These are phyloP conservation scores for Euclidium syriacum DNA, from an alignment of 345 rosid genomes.

Conservation along the genomic window DNA sequence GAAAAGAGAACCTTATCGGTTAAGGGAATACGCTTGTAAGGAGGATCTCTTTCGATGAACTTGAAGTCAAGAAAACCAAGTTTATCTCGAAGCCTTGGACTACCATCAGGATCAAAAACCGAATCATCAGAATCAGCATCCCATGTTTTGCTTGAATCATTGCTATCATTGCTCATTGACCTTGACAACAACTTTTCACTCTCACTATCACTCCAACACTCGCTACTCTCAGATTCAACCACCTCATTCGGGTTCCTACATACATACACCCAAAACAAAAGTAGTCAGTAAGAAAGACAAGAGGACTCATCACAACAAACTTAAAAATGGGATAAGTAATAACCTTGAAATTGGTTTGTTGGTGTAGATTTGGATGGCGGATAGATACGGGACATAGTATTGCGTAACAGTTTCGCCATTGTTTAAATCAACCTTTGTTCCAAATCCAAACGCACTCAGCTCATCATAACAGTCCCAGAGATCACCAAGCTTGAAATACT, in stretches of 20 bases:
- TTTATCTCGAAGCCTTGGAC: conserved; percentile 39
- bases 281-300: neutral
- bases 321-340: conserved; percentile 22
- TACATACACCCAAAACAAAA: neutral
- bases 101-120: conserved; percentile 46
- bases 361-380: conserved; percentile 62
- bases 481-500: conserved; percentile 55
- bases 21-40: conserved; percentile 64
- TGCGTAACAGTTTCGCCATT: conserved; percentile 43
- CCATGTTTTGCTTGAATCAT: conserved; percentile 64
- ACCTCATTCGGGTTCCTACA: conserved; percentile 35
- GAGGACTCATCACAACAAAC: neutral
- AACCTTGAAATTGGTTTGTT: conserved; percentile 53
- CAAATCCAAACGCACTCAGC: conserved; percentile 71
- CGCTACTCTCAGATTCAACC: conserved; percentile 49
- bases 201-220: conserved; percentile 59
- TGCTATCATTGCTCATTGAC: conserved; percentile 37
- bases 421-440: conserved; percentile 34
- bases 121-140: conserved; percentile 69
- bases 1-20: conserved; percentile 47
- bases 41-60: conserved; percentile 53
- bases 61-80: conserved; percentile 57
- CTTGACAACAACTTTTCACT: conserved; percentile 56
- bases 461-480: conserved; percentile 70
- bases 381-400: conserved; percentile 66